Conservation (phyloP, 1,139 yeast genomes). For the Hemisphaericaspora lyxosophila region DNA sequence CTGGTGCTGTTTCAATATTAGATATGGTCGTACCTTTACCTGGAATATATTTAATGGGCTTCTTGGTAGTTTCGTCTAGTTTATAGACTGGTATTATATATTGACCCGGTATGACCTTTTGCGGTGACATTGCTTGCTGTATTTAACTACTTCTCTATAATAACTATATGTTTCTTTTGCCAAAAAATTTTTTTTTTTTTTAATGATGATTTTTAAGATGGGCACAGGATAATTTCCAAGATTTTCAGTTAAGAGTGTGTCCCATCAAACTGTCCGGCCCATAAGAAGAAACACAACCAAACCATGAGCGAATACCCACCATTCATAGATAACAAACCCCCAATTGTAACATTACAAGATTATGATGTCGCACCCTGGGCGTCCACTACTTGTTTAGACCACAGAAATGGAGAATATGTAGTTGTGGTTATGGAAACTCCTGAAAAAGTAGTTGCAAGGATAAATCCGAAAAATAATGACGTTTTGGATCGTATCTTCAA, state of each 20-base stretch:
- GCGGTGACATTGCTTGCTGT: too few relatives aligned
- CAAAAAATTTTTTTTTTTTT: neutral
- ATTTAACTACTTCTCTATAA: too few relatives aligned
- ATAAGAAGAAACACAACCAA: too few relatives aligned
- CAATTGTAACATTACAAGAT: slow-evolving; percentile 42
- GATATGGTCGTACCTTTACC: slow-evolving; percentile 43
- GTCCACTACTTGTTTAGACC: slow-evolving; percentile 48
- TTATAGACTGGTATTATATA: slow-evolving; percentile 40
- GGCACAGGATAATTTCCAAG: neutral
- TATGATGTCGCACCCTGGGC: slow-evolving; percentile 60
- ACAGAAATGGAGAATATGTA: slow-evolving; percentile 33
- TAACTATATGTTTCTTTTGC: too few relatives aligned
- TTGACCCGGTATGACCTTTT: slow-evolving; percentile 70
- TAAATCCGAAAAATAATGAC: slow-evolving; percentile 35
- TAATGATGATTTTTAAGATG: neutral
- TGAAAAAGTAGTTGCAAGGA: slow-evolving; percentile 40
- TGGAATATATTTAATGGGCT: slow-evolving; percentile 26
- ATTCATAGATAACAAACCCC: slow-evolving; percentile 48
- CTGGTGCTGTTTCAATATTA: slow-evolving; percentile 26
- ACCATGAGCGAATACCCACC: slow-evolving; percentile 38
- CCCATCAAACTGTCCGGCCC: too few relatives aligned
- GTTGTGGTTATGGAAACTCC: slow-evolving; percentile 51
- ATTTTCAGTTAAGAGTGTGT: too few relatives aligned
- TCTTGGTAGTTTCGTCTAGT: slow-evolving; percentile 20
- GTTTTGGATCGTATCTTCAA: slow-evolving; percentile 45